Base-by-base conservation (phyloP, 176 grass and related monocot genomes). In the Urochloa ruziziensis region DNA sequence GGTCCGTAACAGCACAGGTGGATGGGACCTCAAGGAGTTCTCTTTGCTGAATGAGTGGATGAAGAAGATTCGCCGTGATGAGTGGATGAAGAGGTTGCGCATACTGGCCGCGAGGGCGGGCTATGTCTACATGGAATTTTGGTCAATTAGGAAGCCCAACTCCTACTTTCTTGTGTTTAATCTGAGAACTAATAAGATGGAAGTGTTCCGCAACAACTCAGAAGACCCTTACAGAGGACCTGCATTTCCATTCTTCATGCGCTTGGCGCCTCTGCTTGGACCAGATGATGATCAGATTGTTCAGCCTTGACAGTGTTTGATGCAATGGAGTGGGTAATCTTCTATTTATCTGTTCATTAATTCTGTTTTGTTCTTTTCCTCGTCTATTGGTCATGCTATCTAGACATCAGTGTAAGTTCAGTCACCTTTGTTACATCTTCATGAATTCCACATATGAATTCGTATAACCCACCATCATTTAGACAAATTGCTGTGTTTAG, bases 101-200 rank as follows among this genome's bases (percentile, higher is more conserved):
- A 1, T 54, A 19, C 6, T 54, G 21, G 52, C 52, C 7, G 52
- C 18, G 18, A 54, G 6, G 52, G 18, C 52, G 7, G 52, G 52
- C 19, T 54, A 54, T 54, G 52, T 54, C 4, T 54, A 54, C 52
- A 54, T 54, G 52, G 52, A 54, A 17, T 54, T 54, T 7, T 54
- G 52, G 52, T 54, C 52, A 7, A 54, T 54, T 7, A 54, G 62
- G 62, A 65, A 65, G 7, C 2, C 59, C 3, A 12, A 24, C 10
- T 84, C 82, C 47, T 84, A 84, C 74, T 48, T 84, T 65, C 82
- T 76, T 19, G 82, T 84, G 46, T 62, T 76, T 10, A 64, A 84
- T 4, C 61, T 84, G n/a, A 57, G 74, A 51, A 84, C 72, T 17
- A 32, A n/a, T n/a, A 84, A 84, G 61, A 35, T 67, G 82, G 33